Evolutionary conservation across 2,329 filamentous ascomycete genomes (phyloP).

Genomic region (Aspergillus puulaauensis): DNA sequence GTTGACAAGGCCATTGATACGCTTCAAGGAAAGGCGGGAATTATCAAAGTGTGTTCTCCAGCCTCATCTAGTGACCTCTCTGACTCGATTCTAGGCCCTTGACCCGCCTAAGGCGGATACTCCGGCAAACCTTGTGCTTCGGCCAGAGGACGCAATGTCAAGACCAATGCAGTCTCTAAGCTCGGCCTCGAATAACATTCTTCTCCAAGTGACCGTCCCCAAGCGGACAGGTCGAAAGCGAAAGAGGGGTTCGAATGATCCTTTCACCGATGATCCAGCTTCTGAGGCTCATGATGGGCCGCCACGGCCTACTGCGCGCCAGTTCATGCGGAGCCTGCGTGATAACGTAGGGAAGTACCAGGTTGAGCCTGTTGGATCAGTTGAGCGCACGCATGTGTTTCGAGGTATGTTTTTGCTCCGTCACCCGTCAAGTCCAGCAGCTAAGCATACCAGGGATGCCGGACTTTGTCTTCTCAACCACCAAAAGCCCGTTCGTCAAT

Average conservation of each 20-base stretch:
- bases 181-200: slow-evolving; percentile 74
- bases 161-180: slow-evolving; percentile 76
- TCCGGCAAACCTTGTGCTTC: slow-evolving; percentile 68
- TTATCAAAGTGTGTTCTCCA: slow-evolving; percentile 49
- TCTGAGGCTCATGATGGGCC: slow-evolving; percentile 16
- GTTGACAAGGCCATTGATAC: slow-evolving; percentile 64
- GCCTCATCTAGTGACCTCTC: neutral
- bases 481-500: slow-evolving; percentile 66
- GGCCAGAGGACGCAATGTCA: slow-evolving; percentile 75
- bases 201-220: slow-evolving; percentile 83
- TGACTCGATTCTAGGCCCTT: slow-evolving; percentile 40
- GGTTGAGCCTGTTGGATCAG: slow-evolving; percentile 68
- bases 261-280: slow-evolving; percentile 55
- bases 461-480: slow-evolving; percentile 80
- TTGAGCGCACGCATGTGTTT: slow-evolving; percentile 83
- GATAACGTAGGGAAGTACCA: slow-evolving; percentile 69
- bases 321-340: slow-evolving; percentile 52
- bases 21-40: slow-evolving; percentile 56
- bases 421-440: neutral
- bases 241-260: slow-evolving; percentile 71
- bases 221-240: slow-evolving; percentile 83
- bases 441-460: slow-evolving; percentile 57
- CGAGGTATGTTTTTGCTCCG: slow-evolving; percentile 53
- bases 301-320: slow-evolving; percentile 24
- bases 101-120: slow-evolving; percentile 47